Evolutionary conservation across 2,329 filamentous ascomycete genomes (phyloP).

Genomic region (Aureobasidium musti): DNA sequence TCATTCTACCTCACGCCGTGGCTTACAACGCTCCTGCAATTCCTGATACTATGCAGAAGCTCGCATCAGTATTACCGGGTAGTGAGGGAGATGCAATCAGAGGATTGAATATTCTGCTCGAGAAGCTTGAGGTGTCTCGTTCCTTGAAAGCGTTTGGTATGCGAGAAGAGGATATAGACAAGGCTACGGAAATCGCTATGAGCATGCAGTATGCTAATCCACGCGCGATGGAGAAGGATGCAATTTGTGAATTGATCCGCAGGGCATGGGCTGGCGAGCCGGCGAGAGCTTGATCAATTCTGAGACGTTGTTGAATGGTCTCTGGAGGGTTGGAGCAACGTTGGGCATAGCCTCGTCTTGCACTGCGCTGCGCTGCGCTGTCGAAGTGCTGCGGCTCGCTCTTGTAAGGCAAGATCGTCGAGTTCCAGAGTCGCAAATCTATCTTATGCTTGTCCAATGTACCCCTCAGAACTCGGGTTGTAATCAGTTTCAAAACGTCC

Average conservation of each 20-base stretch:
- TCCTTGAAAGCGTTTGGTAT: conserved; percentile 59
- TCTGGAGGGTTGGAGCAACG: too few relatives aligned
- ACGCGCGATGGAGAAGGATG: conserved; percentile 53
- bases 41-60: conserved; percentile 54
- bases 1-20: conserved; percentile 63
- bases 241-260: conserved; percentile 59
- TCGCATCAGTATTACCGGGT: conserved; percentile 58
- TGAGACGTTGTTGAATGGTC: too few relatives aligned
- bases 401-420: too few relatives aligned
- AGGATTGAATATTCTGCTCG: conserved; percentile 59
- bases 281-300: conserved; percentile 45
- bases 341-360: too few relatives aligned
- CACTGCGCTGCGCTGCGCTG: too few relatives aligned
- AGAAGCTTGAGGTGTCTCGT: conserved; percentile 57
- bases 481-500: too few relatives aligned
- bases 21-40: conserved; percentile 63
- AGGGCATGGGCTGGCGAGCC: conserved; percentile 63
- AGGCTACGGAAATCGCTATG: conserved; percentile 60
- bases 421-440: too few relatives aligned
- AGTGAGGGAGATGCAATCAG: conserved; percentile 60
- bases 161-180: conserved; percentile 62
- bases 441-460: too few relatives aligned
- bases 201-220: conserved; percentile 63
- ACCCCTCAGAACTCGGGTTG: too few relatives aligned
- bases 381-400: too few relatives aligned